Base-by-base conservation (phyloP, 306 rosid species). In the Inga leiocalycina region DNA sequence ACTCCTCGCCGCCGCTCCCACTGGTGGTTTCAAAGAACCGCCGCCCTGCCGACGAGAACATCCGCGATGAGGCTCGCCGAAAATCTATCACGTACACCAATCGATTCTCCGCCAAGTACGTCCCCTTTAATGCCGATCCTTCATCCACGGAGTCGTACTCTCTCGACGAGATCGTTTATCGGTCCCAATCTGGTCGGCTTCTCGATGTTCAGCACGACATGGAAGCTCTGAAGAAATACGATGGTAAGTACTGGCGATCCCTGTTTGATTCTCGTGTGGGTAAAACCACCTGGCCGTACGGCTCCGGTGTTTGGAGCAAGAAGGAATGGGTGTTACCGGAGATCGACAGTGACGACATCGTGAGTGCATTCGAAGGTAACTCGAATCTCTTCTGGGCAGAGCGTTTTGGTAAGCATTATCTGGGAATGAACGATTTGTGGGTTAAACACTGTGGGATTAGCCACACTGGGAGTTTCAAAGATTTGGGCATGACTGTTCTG, bases 321-420 rank as follows among this genome's bases (percentile, higher is more conserved):
- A 90, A 90, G 59, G 93, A 90, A 44, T 90, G 91, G 93, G 93
- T 90, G 22, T 32, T 86, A 13, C 93, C 91, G n/a, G 90, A 90
- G 90, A 90, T 90, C 68, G 88, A 84, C 76, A n/a, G 82, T 51
- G 90, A 88, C 67, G 91, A 88, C 12, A 90, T 90, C 51, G 84
- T 90, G 13, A 82, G 85, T 79, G 93, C 91, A 2, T 90, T 90
- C 19, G 91, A 90, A 49, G 93, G 93, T 2, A 88, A 88, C 67
- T 84, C 91, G 54, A 90, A 90, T 51, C 89, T 90, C 24, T 90
- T 90, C 80, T 90, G 90, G 93, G 93, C 91, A 0, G 91, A 90
- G 89, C 90, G 90, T 69, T 90, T 54, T 59, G 93, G 93, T 59
- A 90, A 86, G 81, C 75, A 79, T 80, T 79, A 84, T 77, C 84